These are phyloP conservation scores for Heliamphora exappendiculata DNA, from an alignment of 148 eudicot species.

Conservation along the genomic window DNA sequence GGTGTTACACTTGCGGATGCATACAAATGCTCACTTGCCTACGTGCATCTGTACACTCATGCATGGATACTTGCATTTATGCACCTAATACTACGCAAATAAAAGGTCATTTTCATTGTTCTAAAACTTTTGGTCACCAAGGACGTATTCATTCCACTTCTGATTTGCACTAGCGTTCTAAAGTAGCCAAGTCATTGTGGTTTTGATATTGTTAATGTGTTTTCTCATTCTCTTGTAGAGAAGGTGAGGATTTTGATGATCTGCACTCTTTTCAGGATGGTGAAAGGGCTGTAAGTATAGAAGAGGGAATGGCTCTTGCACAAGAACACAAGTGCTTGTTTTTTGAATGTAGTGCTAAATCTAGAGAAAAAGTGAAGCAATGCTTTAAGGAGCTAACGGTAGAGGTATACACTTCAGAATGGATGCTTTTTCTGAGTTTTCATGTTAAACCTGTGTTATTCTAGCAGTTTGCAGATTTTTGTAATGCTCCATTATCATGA, in stretches of 20 bases:
- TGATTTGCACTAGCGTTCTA: neutral
- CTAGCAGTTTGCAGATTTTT: neutral
- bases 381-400: constrained; percentile 47
- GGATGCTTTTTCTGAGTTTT: neutral
- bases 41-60: neutral
- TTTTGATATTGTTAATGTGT: neutral
- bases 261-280: constrained; percentile 29
- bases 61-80: neutral
- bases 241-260: neutral
- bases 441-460: neutral
- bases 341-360: constrained; percentile 57
- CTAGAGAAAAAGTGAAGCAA: constrained; percentile 47
- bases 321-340: constrained; percentile 40
- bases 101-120: neutral
- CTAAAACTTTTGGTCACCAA: neutral
- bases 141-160: neutral
- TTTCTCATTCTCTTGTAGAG: neutral
- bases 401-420: constrained; percentile 27
- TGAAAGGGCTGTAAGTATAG: constrained; percentile 46
- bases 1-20: neutral
- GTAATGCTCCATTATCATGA: neutral
- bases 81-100: neutral
- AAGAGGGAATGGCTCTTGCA: constrained; percentile 60
- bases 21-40: neutral
- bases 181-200: neutral